Base-by-base conservation (phyloP, 208 protist genomes). In the Leishmania gerbilli region DNA sequence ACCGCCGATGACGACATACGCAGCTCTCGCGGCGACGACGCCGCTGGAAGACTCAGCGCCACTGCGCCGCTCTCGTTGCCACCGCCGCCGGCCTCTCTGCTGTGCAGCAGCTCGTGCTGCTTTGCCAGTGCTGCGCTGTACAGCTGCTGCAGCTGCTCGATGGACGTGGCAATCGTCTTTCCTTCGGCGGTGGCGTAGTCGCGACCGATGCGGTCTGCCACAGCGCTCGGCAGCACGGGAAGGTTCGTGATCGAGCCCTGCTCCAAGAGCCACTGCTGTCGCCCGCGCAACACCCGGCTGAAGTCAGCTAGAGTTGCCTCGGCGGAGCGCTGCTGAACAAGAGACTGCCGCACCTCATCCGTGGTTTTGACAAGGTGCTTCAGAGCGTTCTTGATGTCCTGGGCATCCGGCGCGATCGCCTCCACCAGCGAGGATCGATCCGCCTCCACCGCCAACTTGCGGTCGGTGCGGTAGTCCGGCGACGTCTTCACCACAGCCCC, bases 101-200 rank as follows among this genome's bases (percentile, higher is more conserved):
- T 68, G 71, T 31, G 42, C 78, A 77, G 53, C 5, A 40, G 56
- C 72, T 81, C 55, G 19, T 84, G 69, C 9, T 65, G 72, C 56
- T 69, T 71, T 31, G 21, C 65, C 53, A 68, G 51, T 27, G 56
- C 51, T 15, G 68, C 80, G 47, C 19, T 55, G 76, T 67, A 80
- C 74, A 81, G 27, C 49, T 81, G 83, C 60, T 88, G 90, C 47
- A 95, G 79, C 65, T 90, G 85, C 79, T 92, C 92, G 24, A 94
- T 81, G 8, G 88, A 86, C 0, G 84, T 84, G n/a, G 87, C 93
- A 34, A 94, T 85, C 53, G 91, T 91, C 74, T 92, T 91, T 24
- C 92, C 93, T 69, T 97, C 92, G 42, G 90, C 82, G 6, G 89
- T 91, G 64, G 83, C 82, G 82, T 94, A 97, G 47, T 92, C 91